These are phyloP conservation scores for Alopecurus myosuroides DNA, from an alignment of 176 grass and related monocot species.

Conservation along the genomic window DNA sequence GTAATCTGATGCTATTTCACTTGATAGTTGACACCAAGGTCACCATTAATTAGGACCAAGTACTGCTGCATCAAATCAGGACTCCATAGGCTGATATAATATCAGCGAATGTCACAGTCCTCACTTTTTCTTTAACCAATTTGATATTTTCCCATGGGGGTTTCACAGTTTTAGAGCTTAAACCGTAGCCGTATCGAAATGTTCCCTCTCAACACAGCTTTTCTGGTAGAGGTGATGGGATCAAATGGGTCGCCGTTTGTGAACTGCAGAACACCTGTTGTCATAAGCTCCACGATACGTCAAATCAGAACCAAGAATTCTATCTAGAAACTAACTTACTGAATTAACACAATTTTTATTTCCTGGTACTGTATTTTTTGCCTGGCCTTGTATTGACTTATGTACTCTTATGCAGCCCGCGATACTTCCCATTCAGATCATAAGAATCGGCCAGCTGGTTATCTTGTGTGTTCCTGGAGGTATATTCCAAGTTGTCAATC, in stretches of 20 bases:
- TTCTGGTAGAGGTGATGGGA: not conserved
- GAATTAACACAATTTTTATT: not conserved
- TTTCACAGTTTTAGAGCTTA: conserved; percentile 14
- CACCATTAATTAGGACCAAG: not conserved
- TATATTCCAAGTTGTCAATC: conserved; percentile 32
- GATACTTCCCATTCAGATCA: conserved; percentile 91
- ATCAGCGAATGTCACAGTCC: not conserved
- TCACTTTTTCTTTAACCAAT: not conserved
- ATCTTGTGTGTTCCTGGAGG: conserved; percentile 98
- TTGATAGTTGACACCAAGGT: conserved; percentile 4
- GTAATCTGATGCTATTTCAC: not conserved
- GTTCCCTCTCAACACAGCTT: not conserved
- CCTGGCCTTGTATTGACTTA: conserved; percentile 13
- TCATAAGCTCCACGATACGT: not conserved
- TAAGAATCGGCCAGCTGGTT: conserved; percentile 81
- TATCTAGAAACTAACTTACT: not conserved
- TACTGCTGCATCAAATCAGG: not conserved
- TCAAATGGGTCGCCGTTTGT: not conserved
- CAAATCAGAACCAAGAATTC: not conserved
- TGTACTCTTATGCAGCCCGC: conserved; percentile 60
- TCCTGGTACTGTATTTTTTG: conserved; percentile 8
- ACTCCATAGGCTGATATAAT: not conserved
- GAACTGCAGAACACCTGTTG: not conserved
- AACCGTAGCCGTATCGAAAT: not conserved
- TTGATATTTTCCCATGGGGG: not conserved